phyloP scores from a whole-genome alignment of 352 stramenopile genomes.

The Phytophthora fragariae region DNA sequence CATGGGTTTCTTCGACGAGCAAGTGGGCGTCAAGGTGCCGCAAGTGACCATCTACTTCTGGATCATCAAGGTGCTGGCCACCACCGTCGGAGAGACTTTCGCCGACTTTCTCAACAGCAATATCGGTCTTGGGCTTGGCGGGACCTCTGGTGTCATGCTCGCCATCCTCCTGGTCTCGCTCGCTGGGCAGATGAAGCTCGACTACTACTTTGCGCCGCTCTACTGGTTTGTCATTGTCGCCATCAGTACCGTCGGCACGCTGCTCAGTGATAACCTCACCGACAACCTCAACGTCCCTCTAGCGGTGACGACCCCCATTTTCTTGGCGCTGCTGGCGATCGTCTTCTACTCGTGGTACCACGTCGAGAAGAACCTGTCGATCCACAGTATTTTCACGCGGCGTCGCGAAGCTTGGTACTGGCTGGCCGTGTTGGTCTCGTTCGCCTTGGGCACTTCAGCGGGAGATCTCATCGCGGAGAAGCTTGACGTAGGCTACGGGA shows the following conservation, averaged over 20 bases:
- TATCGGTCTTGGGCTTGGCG: slow-evolving; percentile 22
- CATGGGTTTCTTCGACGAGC: slow-evolving; percentile 30
- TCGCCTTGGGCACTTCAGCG: slow-evolving; percentile 30
- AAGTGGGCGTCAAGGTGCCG: slow-evolving; percentile 30
- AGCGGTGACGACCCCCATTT: slow-evolving; percentile 21
- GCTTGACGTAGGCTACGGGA: slow-evolving; percentile 36
- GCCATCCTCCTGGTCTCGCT: slow-evolving; percentile 22
- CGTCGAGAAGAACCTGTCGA: slow-evolving; percentile 17
- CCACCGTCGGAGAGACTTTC: slow-evolving; percentile 37
- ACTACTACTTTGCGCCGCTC: slow-evolving; percentile 27
- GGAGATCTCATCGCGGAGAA: slow-evolving; percentile 38
- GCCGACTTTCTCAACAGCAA: slow-evolving; percentile 36
- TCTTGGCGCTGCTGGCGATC: slow-evolving; percentile 27
- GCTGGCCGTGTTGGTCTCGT: slow-evolving; percentile 35
- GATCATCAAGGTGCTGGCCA: slow-evolving; percentile 41
- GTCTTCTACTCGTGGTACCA: slow-evolving; percentile 28
- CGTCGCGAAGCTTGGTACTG: slow-evolving; percentile 34
- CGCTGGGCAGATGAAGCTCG: slow-evolving; percentile 23
- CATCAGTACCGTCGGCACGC: slow-evolving; percentile 37
- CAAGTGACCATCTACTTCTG: slow-evolving; percentile 34
- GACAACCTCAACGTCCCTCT: slow-evolving; percentile 34
- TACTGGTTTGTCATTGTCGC: slow-evolving; percentile 42
- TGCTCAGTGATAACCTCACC: slow-evolving; percentile 37
- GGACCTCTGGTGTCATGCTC: slow-evolving; percentile 30
- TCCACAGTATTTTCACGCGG: slow-evolving; percentile 33